Conservation (phyloP, 257 asterid species). For the Ilex asprella region DNA sequence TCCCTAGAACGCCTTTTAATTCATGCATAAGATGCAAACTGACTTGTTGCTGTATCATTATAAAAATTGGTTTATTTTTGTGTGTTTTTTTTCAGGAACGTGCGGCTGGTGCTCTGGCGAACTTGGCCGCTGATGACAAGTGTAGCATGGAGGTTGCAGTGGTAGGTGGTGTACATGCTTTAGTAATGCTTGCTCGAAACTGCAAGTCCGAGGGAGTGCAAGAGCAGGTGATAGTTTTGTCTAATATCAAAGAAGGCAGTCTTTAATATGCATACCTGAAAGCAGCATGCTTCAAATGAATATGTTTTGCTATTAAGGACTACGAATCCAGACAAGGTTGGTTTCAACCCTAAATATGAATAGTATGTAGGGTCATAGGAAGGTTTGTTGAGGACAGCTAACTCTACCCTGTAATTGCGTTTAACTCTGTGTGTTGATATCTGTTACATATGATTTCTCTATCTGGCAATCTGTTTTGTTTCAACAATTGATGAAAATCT, state of each 20-base stretch:
- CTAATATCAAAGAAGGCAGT: conserved; percentile 3
- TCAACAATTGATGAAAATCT: too few species aligned
- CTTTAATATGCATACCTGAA: not conserved
- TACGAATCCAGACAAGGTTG: too few species aligned
- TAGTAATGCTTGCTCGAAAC: conserved; percentile 63
- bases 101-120: conserved; percentile 88
- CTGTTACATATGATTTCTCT: too few species aligned
- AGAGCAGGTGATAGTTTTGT: conserved; percentile 54
- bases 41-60: too few species aligned
- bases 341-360: too few species aligned
- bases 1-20: not conserved
- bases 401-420: too few species aligned
- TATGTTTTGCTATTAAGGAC: not conserved
- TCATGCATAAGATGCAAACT: not conserved
- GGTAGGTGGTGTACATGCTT: conserved; percentile 69
- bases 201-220: conserved; percentile 86
- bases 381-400: too few species aligned
- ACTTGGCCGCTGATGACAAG: conserved; percentile 92
- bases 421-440: too few species aligned
- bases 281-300: not conserved
- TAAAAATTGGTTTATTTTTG: conserved; percentile 2
- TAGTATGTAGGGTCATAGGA: too few species aligned
- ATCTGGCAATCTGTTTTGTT: too few species aligned
- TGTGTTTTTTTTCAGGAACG: conserved; percentile 55
- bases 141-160: conserved; percentile 80